Evolutionary conservation across 495 filamentous ascomycete genomes (phyloP).

Genomic region (Penicillium cinerascens): DNA sequence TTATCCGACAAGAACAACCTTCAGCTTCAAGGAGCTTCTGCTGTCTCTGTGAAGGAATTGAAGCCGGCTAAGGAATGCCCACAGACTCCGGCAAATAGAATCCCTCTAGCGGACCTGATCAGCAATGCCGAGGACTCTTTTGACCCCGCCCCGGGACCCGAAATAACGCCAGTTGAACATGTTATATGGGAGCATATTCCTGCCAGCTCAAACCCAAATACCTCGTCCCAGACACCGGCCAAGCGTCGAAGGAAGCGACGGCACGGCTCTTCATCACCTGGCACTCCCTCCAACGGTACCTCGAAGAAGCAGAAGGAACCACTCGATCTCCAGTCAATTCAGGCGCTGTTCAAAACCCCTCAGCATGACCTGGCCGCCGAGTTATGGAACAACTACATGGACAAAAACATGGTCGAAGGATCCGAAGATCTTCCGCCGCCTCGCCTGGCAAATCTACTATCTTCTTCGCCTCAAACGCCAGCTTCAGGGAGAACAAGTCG

Average conservation of each 20-base stretch:
- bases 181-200: slow-evolving; percentile 66
- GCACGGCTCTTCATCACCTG: slow-evolving; percentile 75
- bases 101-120: slow-evolving; percentile 78
- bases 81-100: slow-evolving; percentile 69
- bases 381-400: slow-evolving; percentile 78
- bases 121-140: slow-evolving; percentile 62
- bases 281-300: slow-evolving; percentile 58
- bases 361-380: slow-evolving; percentile 79
- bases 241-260: slow-evolving; percentile 65
- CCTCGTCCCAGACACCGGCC: slow-evolving; percentile 44
- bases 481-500: slow-evolving; percentile 38
- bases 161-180: slow-evolving; percentile 65
- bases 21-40: slow-evolving; percentile 4
- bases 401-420: slow-evolving; percentile 40
- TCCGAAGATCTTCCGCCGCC: slow-evolving; percentile 43
- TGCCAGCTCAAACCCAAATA: slow-evolving; percentile 40
- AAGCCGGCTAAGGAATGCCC: slow-evolving; percentile 50
- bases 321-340: slow-evolving; percentile 50
- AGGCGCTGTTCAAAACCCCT: slow-evolving; percentile 64
- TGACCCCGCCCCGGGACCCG: slow-evolving; percentile 33
- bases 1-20: slow-evolving; percentile 23
- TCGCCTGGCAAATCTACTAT: slow-evolving; percentile 61
- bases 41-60: slow-evolving; percentile 17
- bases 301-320: slow-evolving; percentile 43
- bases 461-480: slow-evolving; percentile 66